Conservation (phyloP, 1,284 basidiomycete genomes). For the Naganishia sp. region DNA sequence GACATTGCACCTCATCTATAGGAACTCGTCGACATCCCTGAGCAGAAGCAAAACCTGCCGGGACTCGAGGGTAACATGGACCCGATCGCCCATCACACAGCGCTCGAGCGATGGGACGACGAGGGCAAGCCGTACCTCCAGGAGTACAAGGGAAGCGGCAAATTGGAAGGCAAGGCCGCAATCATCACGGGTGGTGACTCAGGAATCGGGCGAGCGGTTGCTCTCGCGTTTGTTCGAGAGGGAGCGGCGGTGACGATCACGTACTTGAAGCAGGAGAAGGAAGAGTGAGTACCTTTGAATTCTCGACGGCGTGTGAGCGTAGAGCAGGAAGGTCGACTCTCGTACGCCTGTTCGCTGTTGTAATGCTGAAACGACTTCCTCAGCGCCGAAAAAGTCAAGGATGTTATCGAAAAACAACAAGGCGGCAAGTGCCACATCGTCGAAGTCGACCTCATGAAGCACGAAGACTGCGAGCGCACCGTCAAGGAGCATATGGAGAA, state of each 20-base stretch:
- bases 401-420: slow-evolving; percentile 56
- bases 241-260: slow-evolving; percentile 67
- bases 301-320: too few relatives aligned
- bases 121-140: slow-evolving; percentile 62
- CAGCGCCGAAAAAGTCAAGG: slow-evolving; percentile 56
- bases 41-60: slow-evolving; percentile 33
- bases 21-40: slow-evolving; percentile 30
- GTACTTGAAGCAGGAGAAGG: slow-evolving; percentile 64
- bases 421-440: slow-evolving; percentile 51
- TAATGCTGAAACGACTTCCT: too few relatives aligned
- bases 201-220: slow-evolving; percentile 65
- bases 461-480: slow-evolving; percentile 57
- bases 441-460: slow-evolving; percentile 56
- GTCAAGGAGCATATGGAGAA: slow-evolving; percentile 60
- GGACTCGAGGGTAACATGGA: slow-evolving; percentile 33
- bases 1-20: background rate
- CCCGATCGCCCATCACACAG: slow-evolving; percentile 58
- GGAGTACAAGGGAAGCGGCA: slow-evolving; percentile 59
- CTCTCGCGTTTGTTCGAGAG: slow-evolving; percentile 65
- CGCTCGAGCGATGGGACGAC: slow-evolving; percentile 62
- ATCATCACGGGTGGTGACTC: slow-evolving; percentile 56
- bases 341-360: too few relatives aligned
- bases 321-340: too few relatives aligned
- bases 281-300: slow-evolving; percentile 55
- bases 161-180: slow-evolving; percentile 63